Evolutionary conservation across 768 basidiomycete genomes (phyloP), one percentile per base, ranked within the genome.

Genomic region (Daedaleopsis sinensis): DNA sequence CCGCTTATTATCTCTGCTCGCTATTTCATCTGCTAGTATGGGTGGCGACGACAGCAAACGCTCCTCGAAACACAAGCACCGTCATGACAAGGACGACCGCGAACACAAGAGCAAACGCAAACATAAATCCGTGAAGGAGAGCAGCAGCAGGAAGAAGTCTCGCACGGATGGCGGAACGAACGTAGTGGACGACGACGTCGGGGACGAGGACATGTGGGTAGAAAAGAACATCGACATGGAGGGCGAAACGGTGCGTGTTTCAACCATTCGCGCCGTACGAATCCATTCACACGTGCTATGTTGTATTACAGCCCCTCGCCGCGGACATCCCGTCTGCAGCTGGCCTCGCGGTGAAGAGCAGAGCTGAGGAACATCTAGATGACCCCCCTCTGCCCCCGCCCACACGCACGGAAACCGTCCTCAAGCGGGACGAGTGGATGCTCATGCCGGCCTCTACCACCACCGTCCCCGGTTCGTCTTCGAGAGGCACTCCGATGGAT

Each of bases 371-470:
- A 47, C 70, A 74, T n/a, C 72, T 79, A 21, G 74, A 78, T 24
- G 78, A 81, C 47, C 78, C 83, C 0, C 64, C 76, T 1, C 77
- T 84, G n/a, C 87, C 88, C 1, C 76, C 76, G 10, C 63, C 75
- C 5, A 64, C 67, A 5, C 71, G 73, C 4, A 78, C 86, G 5
- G 84, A 85, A 63, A 77, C 84, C 0, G 75, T 74, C 27, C 66
- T 89, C 15, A 78, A 85, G 68, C 83, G 94, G 19, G 94, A 95
- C 63, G 88, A 93, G 39, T 98, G 96, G 96, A 96, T 97, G 94
- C 75, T 95, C 5, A 75, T 74, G 44, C 77, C 81, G 67, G 76
- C 52, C 64, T 71, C n/a, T 72, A 77, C 46, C 51, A 65, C 65
- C 57, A 64, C 47, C 52, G 65, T 59, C 73, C 62, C 58, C 62